Conservation (phyloP, 805 yeast species). For the Barnettozyma botsteinii region DNA sequence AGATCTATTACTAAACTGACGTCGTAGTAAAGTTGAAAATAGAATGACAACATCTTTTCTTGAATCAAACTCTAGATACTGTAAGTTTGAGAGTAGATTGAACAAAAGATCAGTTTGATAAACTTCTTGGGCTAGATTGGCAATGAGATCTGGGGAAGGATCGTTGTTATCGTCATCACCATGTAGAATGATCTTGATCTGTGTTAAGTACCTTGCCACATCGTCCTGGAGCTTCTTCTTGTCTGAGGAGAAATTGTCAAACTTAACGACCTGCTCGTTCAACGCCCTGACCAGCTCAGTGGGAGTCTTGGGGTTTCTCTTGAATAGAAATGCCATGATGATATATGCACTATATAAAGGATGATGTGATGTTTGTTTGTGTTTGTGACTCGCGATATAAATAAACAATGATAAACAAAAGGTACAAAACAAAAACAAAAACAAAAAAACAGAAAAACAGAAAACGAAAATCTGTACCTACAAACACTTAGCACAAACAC, state of each 20-base stretch:
- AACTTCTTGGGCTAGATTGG: slow-evolving; percentile 73
- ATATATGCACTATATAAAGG: no score
- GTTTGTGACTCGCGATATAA: no score
- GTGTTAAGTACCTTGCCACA: slow-evolving; percentile 55
- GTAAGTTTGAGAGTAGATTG: slow-evolving; percentile 51
- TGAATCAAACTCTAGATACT: slow-evolving; percentile 80
- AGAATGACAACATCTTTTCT: slow-evolving; percentile 74
- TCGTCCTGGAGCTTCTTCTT: slow-evolving; percentile 62
- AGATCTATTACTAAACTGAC: slow-evolving; percentile 67
- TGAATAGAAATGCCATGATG: slow-evolving; percentile 93
- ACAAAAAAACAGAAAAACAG: no score
- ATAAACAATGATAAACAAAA: not conserved
- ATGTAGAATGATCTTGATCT: slow-evolving; percentile 57
- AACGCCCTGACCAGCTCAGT: slow-evolving; percentile 72
- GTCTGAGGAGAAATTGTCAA: slow-evolving; percentile 31
- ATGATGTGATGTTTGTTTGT: no score
- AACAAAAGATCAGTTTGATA: slow-evolving; percentile 65
- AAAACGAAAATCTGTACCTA: no score
- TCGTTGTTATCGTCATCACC: slow-evolving; percentile 59
- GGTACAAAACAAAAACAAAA: no score
- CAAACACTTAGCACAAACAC: no score
- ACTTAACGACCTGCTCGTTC: slow-evolving; percentile 64
- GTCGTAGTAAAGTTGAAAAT: slow-evolving; percentile 70
- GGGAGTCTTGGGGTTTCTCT: slow-evolving; percentile 86
- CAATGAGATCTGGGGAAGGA: slow-evolving; percentile 46